Conservation (phyloP, 139 green algal genomes). For the Bryopsis sp. region DNA sequence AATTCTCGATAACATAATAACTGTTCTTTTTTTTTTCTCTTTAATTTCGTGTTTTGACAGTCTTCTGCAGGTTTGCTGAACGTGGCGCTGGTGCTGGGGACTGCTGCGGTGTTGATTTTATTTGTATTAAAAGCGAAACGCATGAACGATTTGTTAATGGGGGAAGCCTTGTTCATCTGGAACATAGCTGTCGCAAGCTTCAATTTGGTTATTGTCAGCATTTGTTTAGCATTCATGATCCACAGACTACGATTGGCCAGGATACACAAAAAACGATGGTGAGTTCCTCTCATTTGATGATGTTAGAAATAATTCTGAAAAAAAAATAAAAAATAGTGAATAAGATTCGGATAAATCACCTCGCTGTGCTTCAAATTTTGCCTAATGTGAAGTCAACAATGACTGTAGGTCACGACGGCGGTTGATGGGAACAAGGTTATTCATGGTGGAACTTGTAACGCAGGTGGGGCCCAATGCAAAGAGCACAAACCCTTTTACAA, state of each 20-base stretch:
- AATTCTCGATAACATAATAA: background rate
- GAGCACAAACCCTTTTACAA: too few species aligned
- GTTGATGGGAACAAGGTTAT: background rate
- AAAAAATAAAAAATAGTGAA: background rate
- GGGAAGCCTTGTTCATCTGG: constrained; percentile 16
- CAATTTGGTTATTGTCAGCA: background rate
- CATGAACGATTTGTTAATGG: background rate
- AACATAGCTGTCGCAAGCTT: background rate
- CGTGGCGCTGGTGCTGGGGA: background rate
- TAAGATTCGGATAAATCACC: background rate
- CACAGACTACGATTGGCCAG: background rate
- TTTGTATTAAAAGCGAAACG: constrained; percentile 1
- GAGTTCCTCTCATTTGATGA: background rate
- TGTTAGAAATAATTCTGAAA: constrained; percentile 1
- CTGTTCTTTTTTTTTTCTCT: background rate
- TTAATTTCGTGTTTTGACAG: background rate
- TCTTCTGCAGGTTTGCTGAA: constrained; percentile 5
- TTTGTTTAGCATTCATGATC: constrained; percentile 1
- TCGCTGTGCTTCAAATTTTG: too few species aligned
- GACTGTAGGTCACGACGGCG: constrained; percentile 6
- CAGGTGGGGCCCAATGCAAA: background rate
- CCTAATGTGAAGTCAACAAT: too few species aligned
- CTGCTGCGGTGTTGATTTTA: background rate
- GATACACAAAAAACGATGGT: background rate
- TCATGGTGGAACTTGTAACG: constrained; percentile 9